A percentile compares a stretch with the other conserved stretches of the same genome.
Evolutionary conservation across 257 asterid species (phyloP).

Genomic region (Rauvolfia tetraphylla): DNA sequence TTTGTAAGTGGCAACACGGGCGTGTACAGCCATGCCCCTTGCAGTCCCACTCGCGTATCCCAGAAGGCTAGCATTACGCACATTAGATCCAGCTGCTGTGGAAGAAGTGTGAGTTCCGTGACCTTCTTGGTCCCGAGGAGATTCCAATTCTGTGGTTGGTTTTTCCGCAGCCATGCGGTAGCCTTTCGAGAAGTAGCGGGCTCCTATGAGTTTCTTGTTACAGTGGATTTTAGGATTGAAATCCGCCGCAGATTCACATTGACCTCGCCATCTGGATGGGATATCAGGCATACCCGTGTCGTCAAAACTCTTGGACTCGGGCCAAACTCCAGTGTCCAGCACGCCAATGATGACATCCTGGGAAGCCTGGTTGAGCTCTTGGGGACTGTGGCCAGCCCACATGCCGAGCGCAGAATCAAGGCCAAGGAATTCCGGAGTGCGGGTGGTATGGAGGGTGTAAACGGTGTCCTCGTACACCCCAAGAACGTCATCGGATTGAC

Average conservation of each 20-base stretch:
- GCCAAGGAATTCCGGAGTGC: slow-evolving; percentile 44
- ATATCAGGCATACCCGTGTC: slow-evolving; percentile 31
- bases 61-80: slow-evolving; percentile 39
- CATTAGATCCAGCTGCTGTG: slow-evolving; percentile 41
- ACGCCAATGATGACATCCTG: slow-evolving; percentile 47
- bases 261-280: slow-evolving; percentile 42
- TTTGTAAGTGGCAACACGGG: slow-evolving; percentile 43
- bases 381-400: slow-evolving; percentile 29
- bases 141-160: slow-evolving; percentile 19
- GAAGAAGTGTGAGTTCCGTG: slow-evolving; percentile 51
- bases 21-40: slow-evolving; percentile 45
- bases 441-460: slow-evolving; percentile 43
- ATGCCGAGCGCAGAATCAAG: slow-evolving; percentile 20
- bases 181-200: slow-evolving; percentile 37
- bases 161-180: slow-evolving; percentile 25
- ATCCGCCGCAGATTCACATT: slow-evolving; percentile 33
- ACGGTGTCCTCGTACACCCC: slow-evolving; percentile 43
- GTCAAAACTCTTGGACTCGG: slow-evolving; percentile 41
- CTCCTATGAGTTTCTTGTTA: slow-evolving; percentile 41
- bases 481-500: slow-evolving; percentile 32
- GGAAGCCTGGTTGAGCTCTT: slow-evolving; percentile 26
- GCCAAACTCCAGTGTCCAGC: slow-evolving; percentile 56
- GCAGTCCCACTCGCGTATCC: slow-evolving; percentile 49
- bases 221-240: slow-evolving; percentile 40
- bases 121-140: slow-evolving; percentile 46